Conservation (phyloP, 2,329 filamentous ascomycete genomes). For the Cladophialophora carrionii region DNA sequence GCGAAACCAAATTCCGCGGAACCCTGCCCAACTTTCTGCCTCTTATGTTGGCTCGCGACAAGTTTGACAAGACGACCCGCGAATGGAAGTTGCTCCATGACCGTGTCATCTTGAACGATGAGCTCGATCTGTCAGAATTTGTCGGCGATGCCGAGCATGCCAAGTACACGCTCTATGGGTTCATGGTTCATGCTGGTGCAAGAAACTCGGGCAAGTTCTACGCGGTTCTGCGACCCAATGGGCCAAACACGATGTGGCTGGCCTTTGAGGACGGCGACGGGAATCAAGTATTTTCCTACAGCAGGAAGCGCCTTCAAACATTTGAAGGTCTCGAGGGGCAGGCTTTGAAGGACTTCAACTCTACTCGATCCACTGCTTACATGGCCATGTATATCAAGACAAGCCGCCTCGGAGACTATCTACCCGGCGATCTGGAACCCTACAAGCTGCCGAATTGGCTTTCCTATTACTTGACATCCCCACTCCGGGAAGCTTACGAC, state of each 20-base stretch:
- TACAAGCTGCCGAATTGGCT: slow-evolving; percentile 53
- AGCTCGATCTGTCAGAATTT: slow-evolving; percentile 51
- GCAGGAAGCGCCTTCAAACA: slow-evolving; percentile 56
- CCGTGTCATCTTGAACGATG: slow-evolving; percentile 60
- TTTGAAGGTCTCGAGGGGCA: slow-evolving; percentile 54
- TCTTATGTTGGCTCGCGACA: slow-evolving; percentile 62
- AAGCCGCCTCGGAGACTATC: slow-evolving; percentile 49
- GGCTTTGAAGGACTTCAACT: slow-evolving; percentile 45
- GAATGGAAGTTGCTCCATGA: slow-evolving; percentile 62
- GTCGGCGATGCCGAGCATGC: slow-evolving; percentile 44
- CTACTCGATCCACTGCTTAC: slow-evolving; percentile 54
- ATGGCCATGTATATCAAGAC: slow-evolving; percentile 60
- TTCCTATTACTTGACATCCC: slow-evolving; percentile 46
- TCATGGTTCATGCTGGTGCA: slow-evolving; percentile 62
- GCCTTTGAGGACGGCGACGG: slow-evolving; percentile 61
- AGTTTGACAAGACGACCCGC: slow-evolving; percentile 57
- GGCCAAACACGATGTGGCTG: slow-evolving; percentile 61
- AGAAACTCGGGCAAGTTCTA: slow-evolving; percentile 63
- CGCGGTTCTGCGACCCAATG: slow-evolving; percentile 62
- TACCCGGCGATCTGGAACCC: slow-evolving; percentile 50
- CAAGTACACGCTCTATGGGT: slow-evolving; percentile 62
- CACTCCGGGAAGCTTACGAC: slow-evolving; percentile 31
- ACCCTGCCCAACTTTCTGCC: slow-evolving; percentile 55
- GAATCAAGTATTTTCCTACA: slow-evolving; percentile 61
- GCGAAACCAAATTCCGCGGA: slow-evolving; percentile 21